phyloP scores from a whole-genome alignment of 2,329 filamentous ascomycete species.

The Diaporthe nobilis region DNA sequence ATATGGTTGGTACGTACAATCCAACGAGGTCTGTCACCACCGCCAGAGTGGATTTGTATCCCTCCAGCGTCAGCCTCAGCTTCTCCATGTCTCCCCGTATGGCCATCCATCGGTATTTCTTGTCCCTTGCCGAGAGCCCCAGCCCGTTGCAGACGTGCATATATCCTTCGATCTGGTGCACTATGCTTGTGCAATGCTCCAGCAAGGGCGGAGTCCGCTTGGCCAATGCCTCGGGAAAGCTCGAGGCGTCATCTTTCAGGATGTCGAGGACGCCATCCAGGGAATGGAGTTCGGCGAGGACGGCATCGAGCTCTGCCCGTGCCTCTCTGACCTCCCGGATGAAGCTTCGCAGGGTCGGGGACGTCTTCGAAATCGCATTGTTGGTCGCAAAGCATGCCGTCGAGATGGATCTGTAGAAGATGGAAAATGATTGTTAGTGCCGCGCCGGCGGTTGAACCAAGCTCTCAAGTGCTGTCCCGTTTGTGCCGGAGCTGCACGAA shows the following conservation, averaged over 20 bases:
- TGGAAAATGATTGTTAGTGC: background rate
- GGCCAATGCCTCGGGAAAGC: slow-evolving; percentile 54
- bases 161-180: slow-evolving; percentile 54
- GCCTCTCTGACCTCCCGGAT: slow-evolving; percentile 59
- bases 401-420: slow-evolving; percentile 52
- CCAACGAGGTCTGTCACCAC: slow-evolving; percentile 58
- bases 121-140: slow-evolving; percentile 53
- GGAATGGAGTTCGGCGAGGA: slow-evolving; percentile 59
- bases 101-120: slow-evolving; percentile 55
- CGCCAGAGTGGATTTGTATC: slow-evolving; percentile 56
- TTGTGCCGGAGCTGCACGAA: slow-evolving; percentile 3
- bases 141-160: slow-evolving; percentile 50
- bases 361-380: slow-evolving; percentile 53
- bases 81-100: slow-evolving; percentile 50
- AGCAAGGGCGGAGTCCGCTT: slow-evolving; percentile 54
- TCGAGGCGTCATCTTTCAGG: slow-evolving; percentile 55
- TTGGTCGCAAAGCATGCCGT: slow-evolving; percentile 55
- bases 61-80: slow-evolving; percentile 53
- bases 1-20: slow-evolving; percentile 50
- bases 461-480: background rate
- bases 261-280: slow-evolving; percentile 56
- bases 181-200: slow-evolving; percentile 52
- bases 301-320: slow-evolving; percentile 54
- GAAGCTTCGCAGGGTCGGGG: slow-evolving; percentile 52
- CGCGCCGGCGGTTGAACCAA: background rate